A percentile compares a stretch with the other conserved stretches of the same genome.
Evolutionary conservation across 2,329 filamentous ascomycete species (phyloP).

Genomic region (Xylaria sp.): DNA sequence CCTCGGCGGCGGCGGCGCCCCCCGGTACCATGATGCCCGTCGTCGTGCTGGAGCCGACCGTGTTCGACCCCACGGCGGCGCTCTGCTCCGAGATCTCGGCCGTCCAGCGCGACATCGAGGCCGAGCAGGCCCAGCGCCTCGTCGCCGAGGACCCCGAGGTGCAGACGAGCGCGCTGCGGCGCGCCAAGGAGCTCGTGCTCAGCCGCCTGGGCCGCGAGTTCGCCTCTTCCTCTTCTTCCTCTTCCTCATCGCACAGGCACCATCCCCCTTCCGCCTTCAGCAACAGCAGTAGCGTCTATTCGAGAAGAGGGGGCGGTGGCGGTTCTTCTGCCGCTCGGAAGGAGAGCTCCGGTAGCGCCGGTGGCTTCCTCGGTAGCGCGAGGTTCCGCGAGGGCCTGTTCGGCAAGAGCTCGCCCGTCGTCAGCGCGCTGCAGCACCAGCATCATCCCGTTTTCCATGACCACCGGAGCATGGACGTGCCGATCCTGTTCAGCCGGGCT

Average conservation of each 20-base stretch:
- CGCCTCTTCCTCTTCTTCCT: too few relatives aligned
- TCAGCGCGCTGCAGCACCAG: conserved; percentile 15
- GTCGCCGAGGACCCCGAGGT: conserved; percentile 61
- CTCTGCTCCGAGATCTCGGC: conserved; percentile 54
- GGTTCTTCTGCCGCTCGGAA: conserved; percentile 33
- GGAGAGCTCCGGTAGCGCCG: conserved; percentile 34
- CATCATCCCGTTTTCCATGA: conserved; percentile 30
- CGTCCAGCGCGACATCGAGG: conserved; percentile 60
- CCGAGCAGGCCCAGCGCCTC: conserved; percentile 57
- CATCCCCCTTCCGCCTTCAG: too few relatives aligned
- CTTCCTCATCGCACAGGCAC: too few relatives aligned
- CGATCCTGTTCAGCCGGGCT: conserved; percentile 58
- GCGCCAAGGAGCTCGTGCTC: conserved; percentile 63
- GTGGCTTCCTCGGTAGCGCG: conserved; percentile 40
- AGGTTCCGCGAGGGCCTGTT: conserved; percentile 49
- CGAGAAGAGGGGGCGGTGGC: conserved; percentile 26
- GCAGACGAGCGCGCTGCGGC: conserved; percentile 57
- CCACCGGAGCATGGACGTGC: conserved; percentile 56
- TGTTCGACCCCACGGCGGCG: conserved; percentile 53
- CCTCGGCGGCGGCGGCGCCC: too few relatives aligned
- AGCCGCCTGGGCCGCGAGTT: conserved; percentile 61
- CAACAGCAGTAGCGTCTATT: conserved; percentile 36
- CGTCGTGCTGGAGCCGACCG: conserved; percentile 57
- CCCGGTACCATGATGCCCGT: conserved; percentile 52
- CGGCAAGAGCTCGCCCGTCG: conserved; percentile 36